Conservation (phyloP, 2,329 filamentous ascomycete species). For the Fusarium sp. region DNA sequence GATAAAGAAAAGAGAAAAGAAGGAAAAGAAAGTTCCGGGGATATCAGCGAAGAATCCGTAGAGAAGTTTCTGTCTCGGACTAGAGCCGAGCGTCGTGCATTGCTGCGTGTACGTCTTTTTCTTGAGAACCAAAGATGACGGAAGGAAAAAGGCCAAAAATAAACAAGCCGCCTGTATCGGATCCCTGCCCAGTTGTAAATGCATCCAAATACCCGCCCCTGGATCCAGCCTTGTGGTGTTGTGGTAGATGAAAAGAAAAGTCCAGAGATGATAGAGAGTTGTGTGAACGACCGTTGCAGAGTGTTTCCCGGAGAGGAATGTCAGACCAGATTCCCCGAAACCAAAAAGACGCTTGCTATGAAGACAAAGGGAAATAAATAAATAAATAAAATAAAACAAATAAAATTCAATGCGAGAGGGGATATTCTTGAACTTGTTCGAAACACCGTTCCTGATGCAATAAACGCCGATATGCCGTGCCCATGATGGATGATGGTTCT, state of each 20-base stretch:
- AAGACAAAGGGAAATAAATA: constrained; percentile 52
- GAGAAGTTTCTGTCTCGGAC: constrained; percentile 60
- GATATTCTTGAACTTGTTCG: constrained; percentile 52
- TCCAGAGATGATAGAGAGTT: constrained; percentile 53
- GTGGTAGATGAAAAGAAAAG: constrained; percentile 52
- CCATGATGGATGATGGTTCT: constrained; percentile 51
- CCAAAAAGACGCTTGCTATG: constrained; percentile 58
- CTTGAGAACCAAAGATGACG: constrained; percentile 51
- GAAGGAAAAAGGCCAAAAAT: constrained; percentile 47
- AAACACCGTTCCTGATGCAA: constrained; percentile 59
- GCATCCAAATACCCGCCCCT: constrained; percentile 63
- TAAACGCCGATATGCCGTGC: constrained; percentile 54
- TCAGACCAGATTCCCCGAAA: constrained; percentile 50
- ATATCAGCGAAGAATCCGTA: constrained; percentile 54
- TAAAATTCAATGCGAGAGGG: constrained; percentile 47
- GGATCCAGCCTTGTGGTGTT: constrained; percentile 66
- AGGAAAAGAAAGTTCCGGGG: constrained; percentile 39
- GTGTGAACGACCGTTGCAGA: constrained; percentile 45
- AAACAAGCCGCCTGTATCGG: constrained; percentile 60
- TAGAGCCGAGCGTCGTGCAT: constrained; percentile 66
- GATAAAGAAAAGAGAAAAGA: constrained; percentile 29
- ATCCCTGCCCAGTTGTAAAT: constrained; percentile 64
- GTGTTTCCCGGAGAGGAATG: constrained; percentile 55
- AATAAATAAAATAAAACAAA: no score
- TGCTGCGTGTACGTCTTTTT: constrained; percentile 72